Base-by-base conservation (phyloP, 176 grass and related monocot genomes). In the Zoysia pacifica region DNA sequence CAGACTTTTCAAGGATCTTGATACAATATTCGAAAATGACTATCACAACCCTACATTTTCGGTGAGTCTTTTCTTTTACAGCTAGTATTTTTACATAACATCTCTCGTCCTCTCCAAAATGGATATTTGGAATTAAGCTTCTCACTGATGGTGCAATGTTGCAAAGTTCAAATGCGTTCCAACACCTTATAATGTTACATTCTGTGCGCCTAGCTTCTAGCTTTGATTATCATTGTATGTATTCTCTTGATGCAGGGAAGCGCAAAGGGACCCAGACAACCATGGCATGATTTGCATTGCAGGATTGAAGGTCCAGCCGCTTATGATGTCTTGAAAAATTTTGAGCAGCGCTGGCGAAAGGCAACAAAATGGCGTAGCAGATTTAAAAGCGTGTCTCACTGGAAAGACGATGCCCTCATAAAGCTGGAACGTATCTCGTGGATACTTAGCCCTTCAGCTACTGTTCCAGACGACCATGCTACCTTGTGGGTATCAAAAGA, bases 211-310 rank as follows among this genome's bases (percentile, higher is more conserved):
- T 3, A 47, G 5, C 2, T 88, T 73, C 68, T 68, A 28, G 40
- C 50, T 45, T 36, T 66, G n/a, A 28, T 60, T 67, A 68, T 1
- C 20, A 53, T 79, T 39, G 79, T 77, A 67, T 78, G 14, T 55
- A 74, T 85, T 84, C 9, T 69, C 49, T 67, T 81, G 73, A 41
- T 86, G 52, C 82, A 99, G 96, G 64, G 49, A 75, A 73, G 74
- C n/a, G 13, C 83, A 51, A 95, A 95, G 72, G 92, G 96, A 65
- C 96, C 96, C 6, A 90, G 96, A 77, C 92, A 99, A 87, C 96
- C 96, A 73, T 99, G 96, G 96, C 96, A 99, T 83, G 96, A 99
- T 72, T 79, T 99, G 63, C 96, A 99, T 70, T 99, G 92, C 81
- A 91, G 77, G 90, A 89, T 99, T 73, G 92, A 99, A 59, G 96